Evolutionary conservation across 805 yeast species (phyloP), one percentile per base, ranked within the genome.

Genomic region (Diddensiella santjacobensis): DNA sequence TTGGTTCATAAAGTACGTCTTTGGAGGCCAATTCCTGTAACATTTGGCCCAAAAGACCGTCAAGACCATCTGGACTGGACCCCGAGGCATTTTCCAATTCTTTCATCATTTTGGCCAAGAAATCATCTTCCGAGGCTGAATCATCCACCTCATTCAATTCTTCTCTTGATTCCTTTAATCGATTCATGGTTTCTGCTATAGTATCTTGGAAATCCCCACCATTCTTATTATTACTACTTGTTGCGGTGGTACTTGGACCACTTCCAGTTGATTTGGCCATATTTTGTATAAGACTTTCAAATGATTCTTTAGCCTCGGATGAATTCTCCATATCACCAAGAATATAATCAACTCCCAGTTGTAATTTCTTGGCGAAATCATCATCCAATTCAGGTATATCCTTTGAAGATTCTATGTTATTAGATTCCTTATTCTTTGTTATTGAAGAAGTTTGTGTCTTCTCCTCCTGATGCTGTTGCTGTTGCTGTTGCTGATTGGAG

Each of bases 1-100:
- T 75, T 2, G 98, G 96, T 57, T 84, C 95, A 61, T 87, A 90
- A 33, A 91, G 72, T 18, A 90, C 85, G 49, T 83, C 90, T 61
- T 89, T 91, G 3, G 93, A 80, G 4, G 93, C 79, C 63, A 91
- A 74, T 62, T 89, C 91, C 53, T 80, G 83, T 58, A 91, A 72
- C 80, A 91, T 81, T 31, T 85, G 87, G 17, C 74, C 75, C 51
- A 87, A 68, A 42, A 87, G 67, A 50, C 79, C 78, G 60, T 84
- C 89, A 53, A 84, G 67, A 51, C 74, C 78, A 1, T 65, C 70
- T 2, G 66, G 77, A 6, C 54, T 56, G n/a, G 45, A 54, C 3
- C 63, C 62, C 3, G 63, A 56, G 6, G 67, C 63, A 19, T 53
- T 55, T 42, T 64, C 67, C 50, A 91, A 68, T 49, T 85, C 87